Percentiles rank a stretch among this genome's conserved stretches.
phyloP scores from a whole-genome alignment of 768 basidiomycete genomes.

The Xerocomellus amylosporus region DNA sequence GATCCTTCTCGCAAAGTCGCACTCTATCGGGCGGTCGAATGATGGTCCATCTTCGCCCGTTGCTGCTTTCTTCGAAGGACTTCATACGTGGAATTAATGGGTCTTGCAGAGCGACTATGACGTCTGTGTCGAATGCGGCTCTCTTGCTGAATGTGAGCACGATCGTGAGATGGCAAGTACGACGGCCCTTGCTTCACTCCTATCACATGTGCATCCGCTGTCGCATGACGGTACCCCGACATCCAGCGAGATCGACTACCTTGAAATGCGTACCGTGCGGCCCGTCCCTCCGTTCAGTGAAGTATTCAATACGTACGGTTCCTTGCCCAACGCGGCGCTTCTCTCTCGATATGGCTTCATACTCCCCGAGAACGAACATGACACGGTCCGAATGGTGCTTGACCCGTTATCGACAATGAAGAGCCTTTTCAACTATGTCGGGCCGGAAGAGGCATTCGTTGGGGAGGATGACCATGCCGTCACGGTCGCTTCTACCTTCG shows the following conservation, averaged over 20 bases:
- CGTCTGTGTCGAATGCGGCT: constrained; percentile 73
- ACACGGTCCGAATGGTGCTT: constrained; percentile 41
- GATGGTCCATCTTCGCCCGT: constrained; percentile 1
- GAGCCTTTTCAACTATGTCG: constrained; percentile 12
- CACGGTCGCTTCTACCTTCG: constrained; percentile 6
- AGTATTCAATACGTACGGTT: constrained; percentile 78
- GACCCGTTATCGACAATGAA: constrained; percentile 19
- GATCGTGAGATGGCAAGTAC: constrained; percentile 37
- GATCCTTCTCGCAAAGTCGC: constrained; percentile 17
- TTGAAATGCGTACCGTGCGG: constrained; percentile 67
- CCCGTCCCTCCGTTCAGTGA: constrained; percentile 51
- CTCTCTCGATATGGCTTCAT: constrained; percentile 70
- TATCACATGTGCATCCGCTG: constrained; percentile 4
- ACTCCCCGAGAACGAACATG: constrained; percentile 70
- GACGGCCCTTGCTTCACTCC: neutral
- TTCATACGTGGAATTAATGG: constrained; percentile 9
- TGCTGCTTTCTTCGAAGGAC: constrained; percentile 2
- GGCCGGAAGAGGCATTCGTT: constrained; percentile 1
- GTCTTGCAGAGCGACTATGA: constrained; percentile 60
- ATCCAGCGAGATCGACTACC: constrained; percentile 35
- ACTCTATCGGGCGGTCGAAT: constrained; percentile 16
- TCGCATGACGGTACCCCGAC: constrained; percentile 16
- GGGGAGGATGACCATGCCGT: constrained; percentile 18
- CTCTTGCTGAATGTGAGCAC: constrained; percentile 64
- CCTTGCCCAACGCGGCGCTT: constrained; percentile 62